phyloP scores from a whole-genome alignment of 768 basidiomycete genomes.

The Kondoa malvinella region DNA sequence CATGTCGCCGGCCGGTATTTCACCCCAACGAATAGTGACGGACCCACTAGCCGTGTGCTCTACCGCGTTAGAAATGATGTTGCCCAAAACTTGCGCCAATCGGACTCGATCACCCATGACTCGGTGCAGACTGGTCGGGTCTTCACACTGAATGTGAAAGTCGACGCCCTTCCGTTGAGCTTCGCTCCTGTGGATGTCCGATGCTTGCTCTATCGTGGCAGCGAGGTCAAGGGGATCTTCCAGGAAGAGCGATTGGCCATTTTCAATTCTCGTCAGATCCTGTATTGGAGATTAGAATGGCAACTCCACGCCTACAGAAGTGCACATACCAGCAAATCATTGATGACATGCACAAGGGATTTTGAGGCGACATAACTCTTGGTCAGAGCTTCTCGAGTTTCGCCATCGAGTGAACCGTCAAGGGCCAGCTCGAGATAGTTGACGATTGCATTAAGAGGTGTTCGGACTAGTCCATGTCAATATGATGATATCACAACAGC shows the following conservation, averaged over 20 bases:
- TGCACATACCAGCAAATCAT: slow-evolving; percentile 44
- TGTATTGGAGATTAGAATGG: neutral
- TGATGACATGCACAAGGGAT: slow-evolving; percentile 63
- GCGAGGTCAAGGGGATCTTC: slow-evolving; percentile 59
- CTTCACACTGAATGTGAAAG: slow-evolving; percentile 40
- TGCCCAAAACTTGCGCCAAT: slow-evolving; percentile 56
- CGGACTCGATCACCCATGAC: slow-evolving; percentile 50
- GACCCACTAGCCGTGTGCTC: slow-evolving; percentile 52
- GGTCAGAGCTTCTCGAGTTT: slow-evolving; percentile 56
- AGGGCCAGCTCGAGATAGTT: slow-evolving; percentile 70
- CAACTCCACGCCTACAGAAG: neutral
- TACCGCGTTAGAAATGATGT: slow-evolving; percentile 38
- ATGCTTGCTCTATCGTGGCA: slow-evolving; percentile 46
- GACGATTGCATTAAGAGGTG: slow-evolving; percentile 66
- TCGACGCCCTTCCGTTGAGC: slow-evolving; percentile 45
- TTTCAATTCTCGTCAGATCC: slow-evolving; percentile 60
- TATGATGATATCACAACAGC: neutral
- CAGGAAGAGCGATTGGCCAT: slow-evolving; percentile 54
- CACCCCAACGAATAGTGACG: slow-evolving; percentile 50
- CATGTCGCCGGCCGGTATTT: slow-evolving; percentile 43
- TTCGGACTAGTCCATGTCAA: slow-evolving; percentile 40
- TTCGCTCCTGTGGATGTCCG: slow-evolving; percentile 48
- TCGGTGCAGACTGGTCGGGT: slow-evolving; percentile 40
- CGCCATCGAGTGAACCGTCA: slow-evolving; percentile 52
- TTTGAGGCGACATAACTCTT: slow-evolving; percentile 61